Evolutionary conservation across 495 filamentous ascomycete genomes (phyloP).

Genomic region (Penicillium flavigenum): DNA sequence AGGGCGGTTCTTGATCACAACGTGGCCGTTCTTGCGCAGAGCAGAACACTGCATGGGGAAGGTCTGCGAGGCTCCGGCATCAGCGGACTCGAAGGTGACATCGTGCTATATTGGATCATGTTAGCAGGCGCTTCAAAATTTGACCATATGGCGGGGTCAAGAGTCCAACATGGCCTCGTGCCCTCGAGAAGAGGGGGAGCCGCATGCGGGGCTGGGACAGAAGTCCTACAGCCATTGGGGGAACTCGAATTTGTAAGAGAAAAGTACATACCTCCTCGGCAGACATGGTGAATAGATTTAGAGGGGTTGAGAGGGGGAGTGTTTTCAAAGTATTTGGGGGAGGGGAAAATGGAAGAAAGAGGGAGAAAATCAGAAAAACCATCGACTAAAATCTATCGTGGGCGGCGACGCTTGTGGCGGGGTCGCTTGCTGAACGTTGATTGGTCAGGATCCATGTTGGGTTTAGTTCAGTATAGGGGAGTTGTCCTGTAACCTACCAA

Average conservation of each 20-base stretch:
- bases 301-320: constrained; percentile 13
- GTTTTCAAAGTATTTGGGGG: constrained; percentile 18
- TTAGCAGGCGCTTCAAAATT: constrained; percentile 12
- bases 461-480: constrained; percentile 29
- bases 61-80: constrained; percentile 91
- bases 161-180: constrained; percentile 18
- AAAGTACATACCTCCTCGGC: constrained; percentile 42
- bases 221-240: constrained; percentile 16
- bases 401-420: constrained; percentile 21
- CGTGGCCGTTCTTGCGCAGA: constrained; percentile 96
- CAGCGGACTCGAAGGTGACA: constrained; percentile 84
- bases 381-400: constrained; percentile 11
- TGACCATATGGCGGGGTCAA: background rate
- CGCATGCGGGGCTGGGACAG: constrained; percentile 38
- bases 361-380: constrained; percentile 11
- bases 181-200: constrained; percentile 27
- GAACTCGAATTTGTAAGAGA: constrained; percentile 2
- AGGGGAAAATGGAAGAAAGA: constrained; percentile 27
- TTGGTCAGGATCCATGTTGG: constrained; percentile 9
- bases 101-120: constrained; percentile 62
- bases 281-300: constrained; percentile 39
- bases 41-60: constrained; percentile 99
- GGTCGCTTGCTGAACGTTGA: constrained; percentile 31
- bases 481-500: constrained; percentile 4
- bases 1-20: constrained; percentile 95